Evolutionary conservation across 2,329 filamentous ascomycete species (phyloP).

Genomic region (Phyllosticta paracitricarpa): DNA sequence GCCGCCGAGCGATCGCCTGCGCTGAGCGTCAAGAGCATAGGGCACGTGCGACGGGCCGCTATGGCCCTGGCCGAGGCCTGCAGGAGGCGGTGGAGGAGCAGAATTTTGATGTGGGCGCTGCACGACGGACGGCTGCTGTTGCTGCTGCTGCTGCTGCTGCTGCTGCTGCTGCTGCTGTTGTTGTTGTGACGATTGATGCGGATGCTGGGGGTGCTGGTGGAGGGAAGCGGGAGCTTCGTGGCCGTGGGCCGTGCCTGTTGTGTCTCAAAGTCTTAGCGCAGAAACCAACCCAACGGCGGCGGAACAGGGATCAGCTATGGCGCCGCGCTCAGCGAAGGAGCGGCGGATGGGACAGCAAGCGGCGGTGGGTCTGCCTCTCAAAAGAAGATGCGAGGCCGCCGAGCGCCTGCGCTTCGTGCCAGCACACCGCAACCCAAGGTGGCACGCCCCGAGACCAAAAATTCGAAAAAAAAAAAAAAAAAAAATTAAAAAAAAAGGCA

Average conservation of each 20-base stretch:
- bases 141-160: slow-evolving; percentile 19
- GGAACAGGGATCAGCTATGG: slow-evolving; percentile 14
- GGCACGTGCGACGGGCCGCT: slow-evolving; percentile 8
- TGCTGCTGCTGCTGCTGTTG: slow-evolving; percentile 10
- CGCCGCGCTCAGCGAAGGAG: slow-evolving; percentile 15
- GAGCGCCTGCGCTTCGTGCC: background rate
- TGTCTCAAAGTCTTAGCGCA: slow-evolving; percentile 8
- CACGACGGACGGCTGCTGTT: slow-evolving; percentile 17
- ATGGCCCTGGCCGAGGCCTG: background rate
- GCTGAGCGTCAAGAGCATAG: slow-evolving; percentile 13
- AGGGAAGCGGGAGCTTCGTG: slow-evolving; percentile 14
- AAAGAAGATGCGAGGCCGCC: background rate
- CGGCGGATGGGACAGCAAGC: slow-evolving; percentile 4
- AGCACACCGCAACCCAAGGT: background rate
- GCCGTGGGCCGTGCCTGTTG: slow-evolving; percentile 15
- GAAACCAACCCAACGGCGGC: slow-evolving; percentile 1
- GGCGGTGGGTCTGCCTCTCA: background rate
- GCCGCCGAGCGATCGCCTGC: slow-evolving; percentile 35
- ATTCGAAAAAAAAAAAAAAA: background rate
- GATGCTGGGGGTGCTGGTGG: slow-evolving; percentile 16
- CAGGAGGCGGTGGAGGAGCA: slow-evolving; percentile 8
- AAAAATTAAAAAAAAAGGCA: background rate
- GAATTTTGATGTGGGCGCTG: slow-evolving; percentile 9
- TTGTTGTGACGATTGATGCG: slow-evolving; percentile 15
- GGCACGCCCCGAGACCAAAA: background rate